Evolutionary conservation across 1,139 yeast genomes (phyloP).

Genomic region (Maudiozyma humilis): DNA sequence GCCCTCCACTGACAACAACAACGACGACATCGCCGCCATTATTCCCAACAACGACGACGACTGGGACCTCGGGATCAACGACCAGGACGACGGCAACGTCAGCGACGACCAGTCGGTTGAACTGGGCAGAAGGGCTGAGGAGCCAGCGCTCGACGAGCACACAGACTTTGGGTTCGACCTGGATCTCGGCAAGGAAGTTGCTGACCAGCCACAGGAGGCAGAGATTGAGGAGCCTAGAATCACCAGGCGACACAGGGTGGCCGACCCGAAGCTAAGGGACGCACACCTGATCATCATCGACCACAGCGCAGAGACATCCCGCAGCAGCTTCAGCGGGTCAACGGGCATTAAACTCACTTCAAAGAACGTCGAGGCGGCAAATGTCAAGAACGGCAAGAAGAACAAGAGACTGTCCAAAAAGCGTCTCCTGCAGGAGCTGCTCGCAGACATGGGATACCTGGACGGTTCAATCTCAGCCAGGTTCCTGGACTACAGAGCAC

Average conservation of each 20-base stretch:
- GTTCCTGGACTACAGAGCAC: constrained; percentile 9
- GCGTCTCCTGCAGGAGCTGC: constrained; percentile 14
- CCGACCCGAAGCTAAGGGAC: constrained; percentile 11
- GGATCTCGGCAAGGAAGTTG: constrained; percentile 28
- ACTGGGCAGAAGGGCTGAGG: constrained; percentile 31
- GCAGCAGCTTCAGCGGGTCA: constrained; percentile 8
- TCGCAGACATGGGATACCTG: constrained; percentile 10
- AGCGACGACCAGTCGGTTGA: constrained; percentile 1
- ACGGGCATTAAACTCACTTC: too few species aligned
- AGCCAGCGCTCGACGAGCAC: constrained; percentile 18
- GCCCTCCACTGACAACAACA: constrained; percentile 5
- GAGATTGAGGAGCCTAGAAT: constrained; percentile 1
- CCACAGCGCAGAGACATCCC: constrained; percentile 18
- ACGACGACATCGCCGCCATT: constrained; percentile 3
- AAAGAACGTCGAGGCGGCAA: too few species aligned
- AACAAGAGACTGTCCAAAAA: constrained; percentile 6
- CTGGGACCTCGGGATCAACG: constrained; percentile 1
- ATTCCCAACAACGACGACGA: not conserved
- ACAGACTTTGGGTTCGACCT: constrained; percentile 33
- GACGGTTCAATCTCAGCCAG: constrained; percentile 6
- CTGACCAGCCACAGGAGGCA: constrained; percentile 15
- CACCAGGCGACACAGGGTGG: not conserved
- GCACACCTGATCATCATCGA: constrained; percentile 19
- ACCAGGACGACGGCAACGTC: constrained; percentile 11
- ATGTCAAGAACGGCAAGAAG: not conserved